Evolutionary conservation across 148 eudicot species (phyloP), one percentile per base, ranked within the genome.

Genomic region (Amaranthus hypochondriacus): DNA sequence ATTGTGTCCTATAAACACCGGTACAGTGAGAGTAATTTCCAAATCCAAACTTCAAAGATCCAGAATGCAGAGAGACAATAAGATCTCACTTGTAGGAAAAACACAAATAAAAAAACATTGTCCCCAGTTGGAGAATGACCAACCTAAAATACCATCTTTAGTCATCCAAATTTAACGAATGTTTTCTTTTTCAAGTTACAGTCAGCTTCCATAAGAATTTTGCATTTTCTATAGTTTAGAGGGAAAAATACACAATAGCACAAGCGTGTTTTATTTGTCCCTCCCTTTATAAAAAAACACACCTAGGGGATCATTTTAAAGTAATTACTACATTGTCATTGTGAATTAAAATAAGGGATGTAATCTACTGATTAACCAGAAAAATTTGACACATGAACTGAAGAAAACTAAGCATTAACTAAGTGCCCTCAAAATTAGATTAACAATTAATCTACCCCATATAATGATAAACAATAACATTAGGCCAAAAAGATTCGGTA

Each of bases 381-480:
- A 48, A 46, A 14, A 39, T 51, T 12, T 57, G 73, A 56, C 52
- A 54, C 44, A 28, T 48, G 5, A 43, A 56, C n/a, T 10, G 63
- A 62, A 5, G 56, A 12, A 73, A 72, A 14, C 6, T 42, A 66
- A 47, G 49, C 4, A 21, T 6, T 53, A 10, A 39, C 55, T 55
- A 48, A 6, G 44, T 18, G 52, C 67, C 52, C n/a, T 15, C 60
- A 69, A 51, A 8, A 39, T 49, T 7, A 57, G 5, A 56, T n/a
- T 6, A 5, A 50, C 8, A 68, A 52, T 43, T 14, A 61, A 12
- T 56, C 58, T 57, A 51, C 51, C 46, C 18, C 58, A 58, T 18
- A 14, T 13, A 62, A 51, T 50, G 18, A n/a, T 49, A 71, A 71
- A 60, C 70, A 56, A 66, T 46, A 68, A 78, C 53, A 60, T 48